Percentiles rank a stretch among this genome's conserved stretches.
Evolutionary conservation across 371 early-diverging fungal species (phyloP).

Genomic region (Choanephora cucurbitarum): DNA sequence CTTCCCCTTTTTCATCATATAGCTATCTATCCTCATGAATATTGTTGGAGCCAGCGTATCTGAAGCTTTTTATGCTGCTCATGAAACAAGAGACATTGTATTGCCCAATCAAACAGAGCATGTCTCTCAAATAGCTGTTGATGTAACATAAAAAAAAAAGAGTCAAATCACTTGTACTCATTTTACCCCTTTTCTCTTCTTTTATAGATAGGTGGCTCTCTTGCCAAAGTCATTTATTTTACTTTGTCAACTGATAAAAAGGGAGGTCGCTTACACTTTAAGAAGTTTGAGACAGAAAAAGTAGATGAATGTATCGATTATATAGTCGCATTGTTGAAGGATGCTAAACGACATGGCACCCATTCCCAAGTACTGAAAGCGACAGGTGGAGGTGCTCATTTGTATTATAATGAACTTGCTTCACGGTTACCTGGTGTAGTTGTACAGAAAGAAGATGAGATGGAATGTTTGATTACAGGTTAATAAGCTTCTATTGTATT

Average conservation of each 20-base stretch:
- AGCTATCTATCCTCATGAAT: constrained; percentile 52
- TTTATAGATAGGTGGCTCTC: constrained; percentile 84
- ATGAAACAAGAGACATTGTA: constrained; percentile 77
- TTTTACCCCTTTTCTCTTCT: neutral
- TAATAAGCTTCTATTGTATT: constrained; percentile 1
- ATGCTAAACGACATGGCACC: constrained; percentile 39
- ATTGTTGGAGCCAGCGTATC: constrained; percentile 68
- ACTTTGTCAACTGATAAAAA: constrained; percentile 52
- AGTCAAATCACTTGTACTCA: neutral
- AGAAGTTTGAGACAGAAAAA: constrained; percentile 91
- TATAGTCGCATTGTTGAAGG: constrained; percentile 69
- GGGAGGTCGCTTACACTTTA: constrained; percentile 92
- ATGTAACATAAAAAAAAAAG: constrained; percentile 49
- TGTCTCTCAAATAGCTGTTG: constrained; percentile 91
- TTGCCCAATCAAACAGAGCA: constrained; percentile 87
- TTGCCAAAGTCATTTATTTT: constrained; percentile 94
- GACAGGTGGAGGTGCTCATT: constrained; percentile 88
- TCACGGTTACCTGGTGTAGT: constrained; percentile 56
- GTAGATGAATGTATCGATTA: constrained; percentile 89
- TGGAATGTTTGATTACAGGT: constrained; percentile 84
- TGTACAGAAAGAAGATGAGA: constrained; percentile 84
- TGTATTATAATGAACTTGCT: constrained; percentile 64
- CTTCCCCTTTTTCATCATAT: neutral
- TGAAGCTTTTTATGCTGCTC: constrained; percentile 57
- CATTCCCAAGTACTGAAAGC: constrained; percentile 61